Evolutionary conservation across 257 asterid species (phyloP), one percentile per base, ranked within the genome.

Genomic region (Lavandula angustifolia): DNA sequence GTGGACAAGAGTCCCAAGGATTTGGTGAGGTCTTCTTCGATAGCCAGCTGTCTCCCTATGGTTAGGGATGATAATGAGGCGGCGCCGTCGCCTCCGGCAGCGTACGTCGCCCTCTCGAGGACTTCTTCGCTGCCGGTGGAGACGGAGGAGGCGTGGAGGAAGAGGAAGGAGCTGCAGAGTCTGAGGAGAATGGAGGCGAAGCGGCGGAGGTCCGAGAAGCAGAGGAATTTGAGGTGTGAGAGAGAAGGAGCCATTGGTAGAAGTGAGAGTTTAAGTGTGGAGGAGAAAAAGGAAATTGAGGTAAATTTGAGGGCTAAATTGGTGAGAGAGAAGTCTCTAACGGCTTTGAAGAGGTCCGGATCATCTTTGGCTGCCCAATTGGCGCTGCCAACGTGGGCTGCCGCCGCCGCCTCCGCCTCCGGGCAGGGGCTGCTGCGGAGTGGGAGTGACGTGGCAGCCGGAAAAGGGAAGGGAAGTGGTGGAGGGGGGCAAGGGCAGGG

Each of bases 151-250:
- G 97, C 85, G 72, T 89, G 96, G 96, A 84, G 96, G 69, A 92
- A 89, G 83, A 79, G 98, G 82, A 92, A 92, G 65, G 95, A 89
- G 75, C 62, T 85, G 77, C 98, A 92, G 81, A 84, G 84, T 13
- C 64, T 92, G 80, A 80, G 97, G 51, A 84, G 98, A 76, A 79
- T 92, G 96, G 96, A 84, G 82, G 98, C 98, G 34, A 92, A 92
- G 82, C 75, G 88, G 73, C 77, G 98, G 57, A 82, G 96, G 80
- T 87, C 94, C 1, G 95, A 87, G 85, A 92, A 89, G 49, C 97
- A 82, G 81, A 89, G 81, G 75, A 85, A 51, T 77, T 60, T 67
- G 34, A 80, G 64, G 63, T 73, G 68, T 5, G 95, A 83, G 9
- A 77, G 66, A 52, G 84, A 62, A 18, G 73, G 64, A 0, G 81